Conservation (phyloP, 805 yeast genomes). For the Pichia deserticola region DNA sequence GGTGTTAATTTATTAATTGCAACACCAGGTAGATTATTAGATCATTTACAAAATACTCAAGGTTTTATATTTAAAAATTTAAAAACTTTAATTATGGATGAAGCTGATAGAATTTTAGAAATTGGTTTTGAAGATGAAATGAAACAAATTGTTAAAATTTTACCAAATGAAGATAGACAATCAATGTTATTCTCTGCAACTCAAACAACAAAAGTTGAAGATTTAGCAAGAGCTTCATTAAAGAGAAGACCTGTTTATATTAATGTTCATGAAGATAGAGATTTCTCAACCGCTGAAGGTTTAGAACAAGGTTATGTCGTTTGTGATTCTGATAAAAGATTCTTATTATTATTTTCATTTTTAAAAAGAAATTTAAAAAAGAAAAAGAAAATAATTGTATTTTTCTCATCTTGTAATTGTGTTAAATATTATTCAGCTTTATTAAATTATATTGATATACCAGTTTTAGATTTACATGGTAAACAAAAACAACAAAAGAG, state of each 20-base stretch:
- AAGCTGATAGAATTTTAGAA: constrained; percentile 96
- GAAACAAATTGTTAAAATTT: constrained; percentile 89
- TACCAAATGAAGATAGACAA: constrained; percentile 91
- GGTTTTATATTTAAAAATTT: constrained; percentile 93
- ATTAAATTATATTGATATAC: constrained; percentile 91
- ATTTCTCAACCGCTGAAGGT: constrained; percentile 89
- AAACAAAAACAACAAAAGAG: constrained; percentile 98
- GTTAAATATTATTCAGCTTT: constrained; percentile 95
- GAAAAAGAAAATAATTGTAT: constrained; percentile 90
- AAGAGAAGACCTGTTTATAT: constrained; percentile 91
- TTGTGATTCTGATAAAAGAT: constrained; percentile 93
- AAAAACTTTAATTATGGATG: constrained; percentile 91
- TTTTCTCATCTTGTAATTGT: constrained; percentile 92
- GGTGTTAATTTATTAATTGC: constrained; percentile 94
- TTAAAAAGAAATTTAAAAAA: constrained; percentile 88
- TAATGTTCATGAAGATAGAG: constrained; percentile 81
- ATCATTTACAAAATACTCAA: constrained; percentile 91
- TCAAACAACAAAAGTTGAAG: constrained; percentile 97
- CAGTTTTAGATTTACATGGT: constrained; percentile 94
- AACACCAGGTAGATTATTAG: constrained; percentile 95
- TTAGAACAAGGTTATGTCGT: constrained; percentile 98
- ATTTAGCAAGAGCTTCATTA: constrained; percentile 91
- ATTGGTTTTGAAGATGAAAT: constrained; percentile 99
- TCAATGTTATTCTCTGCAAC: constrained; percentile 98
- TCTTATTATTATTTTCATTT: constrained; percentile 83